Conservation (phyloP, 1,139 yeast species). For the Williopsis jadinii region DNA sequence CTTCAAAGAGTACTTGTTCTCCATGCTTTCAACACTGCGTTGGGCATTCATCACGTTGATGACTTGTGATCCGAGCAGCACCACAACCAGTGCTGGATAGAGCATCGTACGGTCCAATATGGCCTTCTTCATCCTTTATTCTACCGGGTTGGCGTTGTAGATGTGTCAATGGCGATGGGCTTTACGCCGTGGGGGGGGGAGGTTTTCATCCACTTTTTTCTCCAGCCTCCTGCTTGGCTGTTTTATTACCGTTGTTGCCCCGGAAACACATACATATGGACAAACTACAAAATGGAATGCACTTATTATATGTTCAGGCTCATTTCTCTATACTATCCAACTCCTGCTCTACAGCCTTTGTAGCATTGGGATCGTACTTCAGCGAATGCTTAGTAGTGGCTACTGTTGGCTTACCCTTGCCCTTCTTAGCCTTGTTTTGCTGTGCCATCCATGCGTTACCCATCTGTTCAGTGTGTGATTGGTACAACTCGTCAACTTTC, state of each 20-base stretch:
- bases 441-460: neutral
- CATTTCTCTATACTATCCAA: neutral
- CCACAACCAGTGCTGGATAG: conserved; percentile 25
- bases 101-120: conserved; percentile 26
- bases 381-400: neutral
- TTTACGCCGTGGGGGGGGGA: no score
- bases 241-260: no score
- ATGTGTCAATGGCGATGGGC: no score
- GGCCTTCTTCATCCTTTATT: neutral
- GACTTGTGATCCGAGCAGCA: conserved; percentile 29
- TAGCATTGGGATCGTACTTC: neutral
- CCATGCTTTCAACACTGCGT: conserved; percentile 31
- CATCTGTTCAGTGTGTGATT: neutral
- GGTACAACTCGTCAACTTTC: conserved; percentile 12
- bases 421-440: neutral
- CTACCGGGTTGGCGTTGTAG: no score
- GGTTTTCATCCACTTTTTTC: no score
- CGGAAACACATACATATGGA: no score
- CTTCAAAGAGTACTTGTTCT: conserved; percentile 27
- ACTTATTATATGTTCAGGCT: neutral
- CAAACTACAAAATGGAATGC: no score
- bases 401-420: neutral
- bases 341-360: neutral
- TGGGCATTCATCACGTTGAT: conserved; percentile 33
- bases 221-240: no score